Evolutionary conservation across 2,329 filamentous ascomycete genomes (phyloP), one percentile per base, ranked within the genome.

Genomic region (Talaromyces funiculosus): DNA sequence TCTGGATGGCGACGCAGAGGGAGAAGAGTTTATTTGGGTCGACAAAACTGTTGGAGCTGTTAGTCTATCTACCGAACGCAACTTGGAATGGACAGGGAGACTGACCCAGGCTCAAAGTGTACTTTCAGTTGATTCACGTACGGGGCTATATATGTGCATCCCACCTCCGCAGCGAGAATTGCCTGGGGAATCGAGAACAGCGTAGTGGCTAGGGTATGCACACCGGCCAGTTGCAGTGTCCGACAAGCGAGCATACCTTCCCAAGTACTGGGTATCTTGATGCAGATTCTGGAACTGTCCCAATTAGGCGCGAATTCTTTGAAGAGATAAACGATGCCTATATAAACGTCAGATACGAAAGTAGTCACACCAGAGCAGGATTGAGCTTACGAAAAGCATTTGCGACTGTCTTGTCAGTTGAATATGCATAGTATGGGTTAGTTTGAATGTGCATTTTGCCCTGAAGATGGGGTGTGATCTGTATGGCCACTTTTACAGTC

Each of bases 101-200:
- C 66, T 53, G 38, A 72, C 72, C 67, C 69, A 7, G 65, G 56
- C 45, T 84, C 81, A 60, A 86, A 84, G 65, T 87, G 84, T 4
- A 86, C 85, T 64, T 81, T 82, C 42, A 88, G 73, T 64, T 87
- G 84, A 67, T 88, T 87, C 31, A 88, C 82, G 63, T 87, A 80
- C 0, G 86, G 86, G 0, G 85, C 84, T 45, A 88, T 83, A 65
- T 87, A 88, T 0, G 80, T 80, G 65, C 84, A 87, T 3, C 79
- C 77, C 0, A 79, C 82, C 54, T 85, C 80, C 0, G 78, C 81
- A 0, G 86, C 85, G 1, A 86, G 73, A 1, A 77, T 76, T 0
- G 84, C 85, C 67, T 88, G 86, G 42, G 83, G 77, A 65, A 86
- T 78, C 45, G 81, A 82, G 66, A 88, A 88, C 53, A 89, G 74